Evolutionary conservation across 2,329 filamentous ascomycete species (phyloP).

Genomic region (Raffaelea deltoideospora): DNA sequence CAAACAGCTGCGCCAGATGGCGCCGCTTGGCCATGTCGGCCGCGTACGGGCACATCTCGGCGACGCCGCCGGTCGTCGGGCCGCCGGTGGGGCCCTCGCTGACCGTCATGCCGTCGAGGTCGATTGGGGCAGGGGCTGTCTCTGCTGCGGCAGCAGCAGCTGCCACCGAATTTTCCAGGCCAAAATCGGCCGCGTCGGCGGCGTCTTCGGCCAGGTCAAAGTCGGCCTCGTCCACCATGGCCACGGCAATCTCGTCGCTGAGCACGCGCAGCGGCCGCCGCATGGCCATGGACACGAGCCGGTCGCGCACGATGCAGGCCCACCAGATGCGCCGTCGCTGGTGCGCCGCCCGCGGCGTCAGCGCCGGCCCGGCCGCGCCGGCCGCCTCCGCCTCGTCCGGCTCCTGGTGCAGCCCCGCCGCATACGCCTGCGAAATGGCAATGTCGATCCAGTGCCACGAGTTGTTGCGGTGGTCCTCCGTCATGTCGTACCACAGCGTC

Average conservation of each 20-base stretch:
- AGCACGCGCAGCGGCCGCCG: slow-evolving; percentile 82
- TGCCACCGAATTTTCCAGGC: too few species aligned
- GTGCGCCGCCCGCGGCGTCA: too few species aligned
- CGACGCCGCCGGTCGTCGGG: too few species aligned
- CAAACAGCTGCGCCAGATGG: slow-evolving; percentile 74
- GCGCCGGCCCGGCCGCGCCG: too few species aligned
- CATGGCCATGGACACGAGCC: slow-evolving; percentile 86
- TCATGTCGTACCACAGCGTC: slow-evolving; percentile 98
- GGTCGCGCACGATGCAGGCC: slow-evolving; percentile 92
- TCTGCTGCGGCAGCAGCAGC: too few species aligned
- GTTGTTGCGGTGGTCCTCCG: slow-evolving; percentile 90
- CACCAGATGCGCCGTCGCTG: slow-evolving; percentile 82
- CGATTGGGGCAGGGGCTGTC: too few species aligned
- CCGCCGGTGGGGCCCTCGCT: too few species aligned
- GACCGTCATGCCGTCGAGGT: too few species aligned
- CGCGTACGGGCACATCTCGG: too few species aligned
- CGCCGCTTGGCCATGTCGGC: slow-evolving; percentile 59
- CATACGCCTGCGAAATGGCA: slow-evolving; percentile 81
- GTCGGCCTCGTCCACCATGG: slow-evolving; percentile 71
- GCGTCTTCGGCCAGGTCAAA: slow-evolving; percentile 68
- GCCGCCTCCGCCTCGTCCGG: too few species aligned
- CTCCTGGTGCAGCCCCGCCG: slow-evolving; percentile 82
- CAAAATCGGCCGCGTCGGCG: slow-evolving; percentile 52
- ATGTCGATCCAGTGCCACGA: slow-evolving; percentile 99
- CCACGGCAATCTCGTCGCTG: slow-evolving; percentile 84